Evolutionary conservation across 352 stramenopile genomes (phyloP).

Genomic region (Phytophthora pluvialis): DNA sequence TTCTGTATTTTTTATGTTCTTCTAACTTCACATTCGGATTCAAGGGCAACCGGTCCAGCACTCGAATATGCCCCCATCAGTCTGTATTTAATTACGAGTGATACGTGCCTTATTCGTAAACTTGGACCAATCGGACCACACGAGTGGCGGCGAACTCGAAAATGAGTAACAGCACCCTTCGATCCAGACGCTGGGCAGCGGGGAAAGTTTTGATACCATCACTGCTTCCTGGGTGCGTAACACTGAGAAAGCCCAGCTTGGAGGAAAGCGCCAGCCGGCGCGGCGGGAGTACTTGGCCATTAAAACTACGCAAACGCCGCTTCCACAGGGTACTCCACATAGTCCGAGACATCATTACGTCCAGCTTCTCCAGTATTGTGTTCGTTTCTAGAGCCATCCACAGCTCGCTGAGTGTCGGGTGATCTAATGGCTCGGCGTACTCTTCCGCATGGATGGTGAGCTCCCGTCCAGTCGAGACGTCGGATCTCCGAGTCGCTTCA

Average conservation of each 20-base stretch:
- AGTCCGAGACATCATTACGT: conserved; percentile 12
- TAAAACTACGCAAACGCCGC: conserved; percentile 9
- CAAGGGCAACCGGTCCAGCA: no score
- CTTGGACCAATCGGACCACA: no score
- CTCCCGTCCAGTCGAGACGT: conserved; percentile 10
- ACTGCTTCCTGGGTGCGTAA: no score
- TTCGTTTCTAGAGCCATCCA: conserved; percentile 16
- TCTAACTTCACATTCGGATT: no score
- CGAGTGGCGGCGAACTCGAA: no score
- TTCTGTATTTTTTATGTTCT: no score
- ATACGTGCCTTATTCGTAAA: no score
- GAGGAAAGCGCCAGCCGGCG: background rate
- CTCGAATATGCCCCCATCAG: no score
- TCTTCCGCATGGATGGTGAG: conserved; percentile 17
- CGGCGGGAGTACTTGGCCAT: conserved; percentile 18
- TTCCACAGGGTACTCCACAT: conserved; percentile 21
- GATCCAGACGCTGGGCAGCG: no score
- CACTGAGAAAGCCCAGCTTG: conserved; percentile 31
- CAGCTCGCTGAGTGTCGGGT: conserved; percentile 14
- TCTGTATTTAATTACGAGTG: no score
- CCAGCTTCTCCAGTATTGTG: conserved; percentile 11
- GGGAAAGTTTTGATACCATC: no score
- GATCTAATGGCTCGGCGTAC: conserved; percentile 18
- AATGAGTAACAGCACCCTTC: no score
- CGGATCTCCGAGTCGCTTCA: conserved; percentile 22